These are phyloP conservation scores for Tausonia pullulans DNA, from an alignment of 1,284 basidiomycete genomes.

Conservation along the genomic window DNA sequence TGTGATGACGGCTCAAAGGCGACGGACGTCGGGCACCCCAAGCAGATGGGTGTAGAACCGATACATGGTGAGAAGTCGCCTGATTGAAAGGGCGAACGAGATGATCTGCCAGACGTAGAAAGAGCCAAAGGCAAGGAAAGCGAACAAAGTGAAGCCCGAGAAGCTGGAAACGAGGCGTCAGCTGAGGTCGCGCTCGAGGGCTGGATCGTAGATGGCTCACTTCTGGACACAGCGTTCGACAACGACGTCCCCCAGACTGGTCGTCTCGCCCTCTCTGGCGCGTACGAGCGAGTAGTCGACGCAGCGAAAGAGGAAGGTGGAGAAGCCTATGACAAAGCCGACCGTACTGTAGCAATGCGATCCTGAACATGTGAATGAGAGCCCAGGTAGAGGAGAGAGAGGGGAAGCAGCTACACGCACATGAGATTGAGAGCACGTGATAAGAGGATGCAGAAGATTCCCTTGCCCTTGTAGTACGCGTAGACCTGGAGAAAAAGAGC, in stretches of 20 bases:
- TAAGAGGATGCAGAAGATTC: constrained; percentile 85
- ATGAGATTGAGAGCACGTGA: constrained; percentile 77
- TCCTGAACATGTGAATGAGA: background rate
- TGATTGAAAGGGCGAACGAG: constrained; percentile 43
- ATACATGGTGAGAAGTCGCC: constrained; percentile 80
- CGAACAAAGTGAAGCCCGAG: constrained; percentile 66
- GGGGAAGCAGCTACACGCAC: constrained; percentile 44
- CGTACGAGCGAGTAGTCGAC: constrained; percentile 64
- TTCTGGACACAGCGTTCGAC: constrained; percentile 46
- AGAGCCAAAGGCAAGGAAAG: constrained; percentile 65
- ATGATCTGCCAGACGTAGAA: constrained; percentile 59
- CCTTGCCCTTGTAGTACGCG: constrained; percentile 89
- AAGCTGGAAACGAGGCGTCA: constrained; percentile 20
- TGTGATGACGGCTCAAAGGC: constrained; percentile 33
- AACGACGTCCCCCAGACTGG: constrained; percentile 60
- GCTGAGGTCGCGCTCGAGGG: background rate
- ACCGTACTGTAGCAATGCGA: constrained; percentile 56
- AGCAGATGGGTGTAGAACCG: constrained; percentile 59
- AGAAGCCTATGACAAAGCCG: constrained; percentile 93
- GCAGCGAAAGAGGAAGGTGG: constrained; percentile 88
- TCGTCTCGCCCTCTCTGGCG: constrained; percentile 27
- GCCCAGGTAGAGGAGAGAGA: background rate
- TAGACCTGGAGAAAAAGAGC: constrained; percentile 43
- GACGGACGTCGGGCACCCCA: constrained; percentile 44
- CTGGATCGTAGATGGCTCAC: background rate